Evolutionary conservation across 768 basidiomycete species (phyloP).

Genomic region (Serendipita vermifera): DNA sequence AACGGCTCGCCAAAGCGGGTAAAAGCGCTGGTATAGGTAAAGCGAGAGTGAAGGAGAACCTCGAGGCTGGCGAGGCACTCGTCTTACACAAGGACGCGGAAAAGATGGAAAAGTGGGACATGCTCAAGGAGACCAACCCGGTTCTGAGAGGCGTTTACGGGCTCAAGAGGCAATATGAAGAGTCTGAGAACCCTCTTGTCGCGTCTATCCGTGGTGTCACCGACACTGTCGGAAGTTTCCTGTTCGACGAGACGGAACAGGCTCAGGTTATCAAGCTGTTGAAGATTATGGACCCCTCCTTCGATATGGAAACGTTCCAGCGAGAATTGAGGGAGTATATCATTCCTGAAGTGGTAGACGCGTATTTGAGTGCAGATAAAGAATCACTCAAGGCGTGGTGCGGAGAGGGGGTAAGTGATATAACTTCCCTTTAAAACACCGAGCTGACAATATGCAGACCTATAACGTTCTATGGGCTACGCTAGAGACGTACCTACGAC

Average conservation of each 20-base stretch:
- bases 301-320: conserved; percentile 76
- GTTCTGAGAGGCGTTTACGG: conserved; percentile 45
- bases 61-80: conserved; percentile 80
- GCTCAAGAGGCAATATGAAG: conserved; percentile 63
- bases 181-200: conserved; percentile 86
- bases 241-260: conserved; percentile 92
- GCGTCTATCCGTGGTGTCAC: conserved; percentile 72
- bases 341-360: conserved; percentile 93
- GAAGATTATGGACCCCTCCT: conserved; percentile 76
- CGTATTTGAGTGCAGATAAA: conserved; percentile 81
- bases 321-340: conserved; percentile 92
- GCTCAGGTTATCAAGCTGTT: conserved; percentile 87
- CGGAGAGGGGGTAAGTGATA: conserved; percentile 70
- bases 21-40: conserved; percentile 39
- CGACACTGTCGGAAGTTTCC: conserved; percentile 68
- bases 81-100: conserved; percentile 75
- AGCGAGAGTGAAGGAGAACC: conserved; percentile 51
- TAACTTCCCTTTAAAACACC: not conserved
- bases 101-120: conserved; percentile 68
- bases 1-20: conserved; percentile 75
- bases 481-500: conserved; percentile 83
- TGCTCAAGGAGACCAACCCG: conserved; percentile 67
- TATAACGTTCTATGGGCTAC: conserved; percentile 99
- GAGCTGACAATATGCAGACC: conserved; percentile 38
- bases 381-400: conserved; percentile 84